Evolutionary conservation across 2,329 filamentous ascomycete genomes (phyloP).

Genomic region (Ophiostoma sp.): DNA sequence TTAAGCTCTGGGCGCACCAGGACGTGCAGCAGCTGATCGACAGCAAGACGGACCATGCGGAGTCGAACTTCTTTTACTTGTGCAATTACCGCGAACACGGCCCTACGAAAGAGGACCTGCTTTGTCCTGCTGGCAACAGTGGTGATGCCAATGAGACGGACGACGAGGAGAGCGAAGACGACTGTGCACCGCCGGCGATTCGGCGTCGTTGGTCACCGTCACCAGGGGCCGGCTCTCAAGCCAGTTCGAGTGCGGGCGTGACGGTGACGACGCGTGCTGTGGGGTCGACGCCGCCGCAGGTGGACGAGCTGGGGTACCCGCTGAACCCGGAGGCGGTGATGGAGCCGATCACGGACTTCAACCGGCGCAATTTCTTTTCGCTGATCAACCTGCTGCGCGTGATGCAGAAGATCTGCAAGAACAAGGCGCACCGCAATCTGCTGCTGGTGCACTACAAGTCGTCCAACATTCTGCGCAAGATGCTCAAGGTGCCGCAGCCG

Average conservation of each 20-base stretch:
- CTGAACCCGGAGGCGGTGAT: constrained; percentile 59
- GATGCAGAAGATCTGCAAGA: constrained; percentile 95
- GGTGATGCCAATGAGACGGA: constrained; percentile 45
- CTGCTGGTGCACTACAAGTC: constrained; percentile 95
- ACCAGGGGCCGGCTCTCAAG: not conserved
- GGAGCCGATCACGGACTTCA: constrained; percentile 81
- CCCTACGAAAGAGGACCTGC: constrained; percentile 30
- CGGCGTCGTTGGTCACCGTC: constrained; percentile 48
- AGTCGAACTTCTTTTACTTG: constrained; percentile 84
- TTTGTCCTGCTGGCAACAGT: too few relatives aligned
- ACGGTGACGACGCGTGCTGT: constrained; percentile 53
- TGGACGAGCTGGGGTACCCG: constrained; percentile 85
- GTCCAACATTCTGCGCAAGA: constrained; percentile 84
- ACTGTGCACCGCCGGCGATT: constrained; percentile 81
- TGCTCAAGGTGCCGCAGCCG: constrained; percentile 82
- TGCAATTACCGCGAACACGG: constrained; percentile 60
- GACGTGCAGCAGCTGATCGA: constrained; percentile 88
- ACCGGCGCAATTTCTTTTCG: constrained; percentile 90
- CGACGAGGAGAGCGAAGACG: constrained; percentile 60
- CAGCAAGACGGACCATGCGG: constrained; percentile 73
- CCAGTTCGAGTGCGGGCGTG: constrained; percentile 35
- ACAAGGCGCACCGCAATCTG: constrained; percentile 90
- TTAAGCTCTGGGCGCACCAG: constrained; percentile 91
- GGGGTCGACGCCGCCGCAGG: constrained; percentile 60
- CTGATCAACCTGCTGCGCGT: constrained; percentile 92